Base-by-base conservation (phyloP, 1,284 basidiomycete genomes). In the Marasmius tenuissimus region DNA sequence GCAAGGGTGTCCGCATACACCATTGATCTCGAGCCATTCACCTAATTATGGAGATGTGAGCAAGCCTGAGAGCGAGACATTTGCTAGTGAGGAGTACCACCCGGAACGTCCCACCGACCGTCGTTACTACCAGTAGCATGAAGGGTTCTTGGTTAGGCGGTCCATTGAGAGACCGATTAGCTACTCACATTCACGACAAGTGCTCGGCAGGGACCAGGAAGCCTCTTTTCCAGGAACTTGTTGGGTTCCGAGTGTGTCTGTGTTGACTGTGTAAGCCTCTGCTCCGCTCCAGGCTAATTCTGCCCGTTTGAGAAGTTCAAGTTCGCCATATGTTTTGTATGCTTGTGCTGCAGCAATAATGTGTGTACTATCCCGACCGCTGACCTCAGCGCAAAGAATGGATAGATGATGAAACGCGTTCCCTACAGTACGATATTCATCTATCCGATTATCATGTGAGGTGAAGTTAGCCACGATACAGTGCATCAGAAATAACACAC, bases 91-190 rank as follows among this genome's bases (percentile, higher is more conserved):
- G 7, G 7, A 9, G 34, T 47, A 48, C 4, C 22, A 57, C 59
- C 14, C n/a, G n/a, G 10, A 61, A 61, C 34, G 60, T 61, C 11
- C 56, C 56, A 0, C 56, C 60, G 4, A 50, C 60, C 49, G 39
- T 61, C n/a, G 48, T 56, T 10, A 57, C 60, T 61, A 18, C 7
- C n/a, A n/a, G n/a, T n/a, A 22, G 27, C 27, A 48, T n/a, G 7
- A n/a, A 7, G n/a, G n/a, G 8, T 18, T 8, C 27, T 48, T 8
- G 6, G 16, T 22, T n/a, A n/a, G 8, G 27, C 27, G n/a, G n/a
- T 16, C 7, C n/a, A n/a, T n/a, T n/a, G n/a, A n/a, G n/a, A n/a
- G n/a, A 22, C n/a, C n/a, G n/a, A n/a, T n/a, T n/a, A 48, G n/a
- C n/a, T 16, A 48, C n/a, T 18, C n/a, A 8, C 7, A 18, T 7